Conservation (phyloP, 495 filamentous ascomycete genomes). For the Penicillium verhagenii region DNA sequence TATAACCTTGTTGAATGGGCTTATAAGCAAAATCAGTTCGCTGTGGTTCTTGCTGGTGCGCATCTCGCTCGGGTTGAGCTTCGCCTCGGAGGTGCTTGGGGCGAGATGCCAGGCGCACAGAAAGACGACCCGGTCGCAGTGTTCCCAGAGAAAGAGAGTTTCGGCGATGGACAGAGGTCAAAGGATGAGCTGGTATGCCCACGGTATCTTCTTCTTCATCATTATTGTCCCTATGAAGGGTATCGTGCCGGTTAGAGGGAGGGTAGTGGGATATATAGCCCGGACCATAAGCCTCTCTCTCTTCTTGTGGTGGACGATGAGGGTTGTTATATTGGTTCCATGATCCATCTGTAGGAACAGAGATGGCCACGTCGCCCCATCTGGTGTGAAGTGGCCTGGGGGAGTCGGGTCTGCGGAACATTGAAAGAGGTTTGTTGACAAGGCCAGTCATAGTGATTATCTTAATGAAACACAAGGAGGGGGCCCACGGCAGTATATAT, state of each 20-base stretch:
- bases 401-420: slow-evolving; percentile 33
- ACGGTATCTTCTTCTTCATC: neutral
- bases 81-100: slow-evolving; percentile 18
- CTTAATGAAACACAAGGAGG: neutral
- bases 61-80: slow-evolving; percentile 5
- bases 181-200: neutral
- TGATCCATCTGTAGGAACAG: slow-evolving; percentile 40
- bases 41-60: slow-evolving; percentile 8
- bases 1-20: slow-evolving; percentile 36
- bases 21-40: slow-evolving; percentile 36
- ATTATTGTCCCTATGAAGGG: slow-evolving; percentile 1
- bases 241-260: slow-evolving; percentile 10
- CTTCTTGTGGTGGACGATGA: slow-evolving; percentile 18
- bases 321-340: slow-evolving; percentile 43
- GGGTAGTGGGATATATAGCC: slow-evolving; percentile 26
- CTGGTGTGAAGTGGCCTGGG: slow-evolving; percentile 36
- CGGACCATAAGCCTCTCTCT: slow-evolving; percentile 25
- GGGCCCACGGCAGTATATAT: neutral
- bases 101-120: slow-evolving; percentile 31
- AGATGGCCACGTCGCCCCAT: slow-evolving; percentile 41
- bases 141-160: slow-evolving; percentile 28
- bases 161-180: neutral
- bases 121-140: slow-evolving; percentile 32
- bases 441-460: slow-evolving; percentile 28
- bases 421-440: slow-evolving; percentile 31